Percentiles rank a stretch among this genome's conserved stretches.
These are phyloP conservation scores for Triticum dicoccoides DNA, from an alignment of 176 grass and related monocot genomes.

Conservation along the genomic window DNA sequence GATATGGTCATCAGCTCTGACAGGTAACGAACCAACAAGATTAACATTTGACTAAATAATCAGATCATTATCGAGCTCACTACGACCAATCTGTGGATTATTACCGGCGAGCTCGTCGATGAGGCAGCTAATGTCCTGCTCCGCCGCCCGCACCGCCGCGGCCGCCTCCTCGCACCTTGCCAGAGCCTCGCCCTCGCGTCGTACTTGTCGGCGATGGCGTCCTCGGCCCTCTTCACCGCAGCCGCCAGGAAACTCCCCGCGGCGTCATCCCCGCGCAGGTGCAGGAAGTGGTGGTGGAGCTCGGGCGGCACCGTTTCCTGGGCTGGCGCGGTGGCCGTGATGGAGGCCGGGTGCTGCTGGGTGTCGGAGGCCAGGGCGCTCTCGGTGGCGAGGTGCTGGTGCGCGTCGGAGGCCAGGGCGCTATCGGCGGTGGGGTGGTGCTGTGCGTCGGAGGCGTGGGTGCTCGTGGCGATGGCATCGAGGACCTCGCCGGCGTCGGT, in stretches of 20 bases:
- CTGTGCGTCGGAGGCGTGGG: too few relatives aligned
- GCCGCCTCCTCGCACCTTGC: conserved; percentile 3
- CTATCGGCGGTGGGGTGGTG: too few relatives aligned
- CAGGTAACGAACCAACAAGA: neutral
- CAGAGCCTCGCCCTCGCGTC: neutral
- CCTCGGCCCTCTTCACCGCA: conserved; percentile 23
- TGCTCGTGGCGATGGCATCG: too few relatives aligned
- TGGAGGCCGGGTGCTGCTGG: too few relatives aligned
- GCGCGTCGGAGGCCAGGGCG: too few relatives aligned
- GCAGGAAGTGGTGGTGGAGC: conserved; percentile 11
- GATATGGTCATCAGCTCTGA: neutral
- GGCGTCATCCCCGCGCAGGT: neutral
- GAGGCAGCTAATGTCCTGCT: neutral
- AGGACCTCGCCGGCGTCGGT: too few relatives aligned
- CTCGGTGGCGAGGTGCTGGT: too few relatives aligned
- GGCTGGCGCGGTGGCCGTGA: conserved; percentile 8
- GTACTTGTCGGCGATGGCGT: conserved; percentile 6
- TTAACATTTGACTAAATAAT: neutral
- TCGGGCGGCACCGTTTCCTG: neutral
- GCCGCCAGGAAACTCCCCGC: conserved; percentile 12
- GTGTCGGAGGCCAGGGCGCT: too few relatives aligned
- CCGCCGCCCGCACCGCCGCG: neutral
- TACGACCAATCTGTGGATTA: neutral
- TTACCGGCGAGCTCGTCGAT: neutral
- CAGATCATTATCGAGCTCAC: neutral